These are phyloP conservation scores for Hirsutella thompsonii DNA, from an alignment of 2,329 filamentous ascomycete genomes.

Conservation along the genomic window DNA sequence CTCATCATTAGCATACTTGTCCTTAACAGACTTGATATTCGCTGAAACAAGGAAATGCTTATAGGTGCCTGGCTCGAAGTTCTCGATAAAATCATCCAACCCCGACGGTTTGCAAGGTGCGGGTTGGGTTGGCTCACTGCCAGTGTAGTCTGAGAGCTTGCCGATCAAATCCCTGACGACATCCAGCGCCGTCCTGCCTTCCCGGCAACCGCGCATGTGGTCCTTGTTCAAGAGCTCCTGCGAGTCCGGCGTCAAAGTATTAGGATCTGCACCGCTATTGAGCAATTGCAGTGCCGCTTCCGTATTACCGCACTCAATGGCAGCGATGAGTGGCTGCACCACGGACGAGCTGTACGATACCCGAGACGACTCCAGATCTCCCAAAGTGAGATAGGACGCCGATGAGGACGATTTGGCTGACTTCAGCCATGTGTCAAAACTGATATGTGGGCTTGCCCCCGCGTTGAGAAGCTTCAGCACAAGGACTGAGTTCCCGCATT, in stretches of 20 bases:
- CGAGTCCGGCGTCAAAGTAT: conserved; percentile 35
- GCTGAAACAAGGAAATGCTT: background rate
- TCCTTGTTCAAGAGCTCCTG: conserved; percentile 20
- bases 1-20: background rate
- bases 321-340: conserved; percentile 37
- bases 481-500: conserved; percentile 34
- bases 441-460: conserved; percentile 46
- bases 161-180: conserved; percentile 39
- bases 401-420: conserved; percentile 28
- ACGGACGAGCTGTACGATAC: background rate
- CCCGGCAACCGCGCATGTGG: conserved; percentile 18
- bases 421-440: conserved; percentile 53
- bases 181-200: conserved; percentile 44
- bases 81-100: background rate
- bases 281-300: conserved; percentile 46
- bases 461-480: conserved; percentile 48
- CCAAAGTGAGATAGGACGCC: conserved; percentile 19
- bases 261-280: conserved; percentile 50
- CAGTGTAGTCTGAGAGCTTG: conserved; percentile 31
- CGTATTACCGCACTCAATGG: conserved; percentile 30
- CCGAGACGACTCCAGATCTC: conserved; percentile 4
- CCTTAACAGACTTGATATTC: background rate
- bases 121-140: conserved; percentile 17
- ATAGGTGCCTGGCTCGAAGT: background rate
- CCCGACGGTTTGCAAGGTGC: background rate